phyloP scores from a whole-genome alignment of 1,139 yeast species.

The Geotrichum fermentans region DNA sequence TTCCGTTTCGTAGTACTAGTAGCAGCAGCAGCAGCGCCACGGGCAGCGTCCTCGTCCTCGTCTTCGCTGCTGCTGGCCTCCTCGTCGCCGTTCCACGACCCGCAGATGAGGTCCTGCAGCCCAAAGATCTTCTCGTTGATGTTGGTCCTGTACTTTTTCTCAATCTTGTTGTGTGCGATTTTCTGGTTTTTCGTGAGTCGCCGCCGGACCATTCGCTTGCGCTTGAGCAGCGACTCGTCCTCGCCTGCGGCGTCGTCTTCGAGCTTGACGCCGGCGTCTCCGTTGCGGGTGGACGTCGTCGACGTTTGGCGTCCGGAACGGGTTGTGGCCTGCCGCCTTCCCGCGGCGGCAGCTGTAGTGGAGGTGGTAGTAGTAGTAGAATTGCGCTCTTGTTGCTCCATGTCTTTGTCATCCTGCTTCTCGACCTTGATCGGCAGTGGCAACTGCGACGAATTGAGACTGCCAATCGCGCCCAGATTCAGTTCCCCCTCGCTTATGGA shows the following conservation, averaged over 20 bases:
- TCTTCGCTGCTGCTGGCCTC: conserved; percentile 3
- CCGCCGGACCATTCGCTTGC: conserved; percentile 52
- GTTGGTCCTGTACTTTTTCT: conserved; percentile 64
- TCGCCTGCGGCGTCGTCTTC: background rate
- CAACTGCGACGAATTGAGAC: background rate
- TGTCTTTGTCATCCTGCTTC: background rate
- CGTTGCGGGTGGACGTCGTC: background rate
- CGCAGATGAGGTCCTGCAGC: conserved; percentile 57
- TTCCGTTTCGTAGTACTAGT: too few species aligned
- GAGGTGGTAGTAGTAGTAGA: background rate
- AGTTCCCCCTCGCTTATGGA: background rate
- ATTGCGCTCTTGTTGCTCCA: background rate
- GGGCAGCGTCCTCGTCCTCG: background rate
- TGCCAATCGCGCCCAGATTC: too few species aligned
- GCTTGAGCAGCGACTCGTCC: conserved; percentile 22
- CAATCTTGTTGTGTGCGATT: conserved; percentile 67
- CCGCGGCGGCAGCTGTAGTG: background rate
- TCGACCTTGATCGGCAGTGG: background rate
- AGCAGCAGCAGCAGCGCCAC: background rate
- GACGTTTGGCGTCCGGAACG: background rate
- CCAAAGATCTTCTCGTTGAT: conserved; percentile 69
- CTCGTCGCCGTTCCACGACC: conserved; percentile 37
- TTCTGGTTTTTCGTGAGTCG: conserved; percentile 58
- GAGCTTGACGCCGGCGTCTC: background rate
- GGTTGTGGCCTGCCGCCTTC: background rate